A percentile compares a stretch with the other conserved stretches of the same genome.
Evolutionary conservation across 352 stramenopile species (phyloP).

Genomic region (Globisporangium spinosum): DNA sequence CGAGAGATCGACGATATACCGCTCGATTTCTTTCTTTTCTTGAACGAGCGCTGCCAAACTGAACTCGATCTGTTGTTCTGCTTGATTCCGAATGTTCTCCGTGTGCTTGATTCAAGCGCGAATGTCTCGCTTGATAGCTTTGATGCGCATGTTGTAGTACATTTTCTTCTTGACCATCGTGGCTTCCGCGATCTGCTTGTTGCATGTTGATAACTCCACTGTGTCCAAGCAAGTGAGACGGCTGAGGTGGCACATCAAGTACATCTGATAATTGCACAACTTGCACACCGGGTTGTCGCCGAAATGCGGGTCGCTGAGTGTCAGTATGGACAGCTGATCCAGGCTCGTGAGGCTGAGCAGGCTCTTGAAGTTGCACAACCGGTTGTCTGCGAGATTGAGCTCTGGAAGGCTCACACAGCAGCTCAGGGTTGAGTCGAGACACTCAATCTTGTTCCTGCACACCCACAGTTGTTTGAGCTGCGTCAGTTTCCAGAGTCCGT

Average conservation of each 20-base stretch:
- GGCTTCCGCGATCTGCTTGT: conserved; percentile 85
- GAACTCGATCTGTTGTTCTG: conserved; percentile 46
- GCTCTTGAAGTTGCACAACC: conserved; percentile 84
- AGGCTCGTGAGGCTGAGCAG: conserved; percentile 71
- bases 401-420: conserved; percentile 52
- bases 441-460: conserved; percentile 66
- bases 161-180: conserved; percentile 94
- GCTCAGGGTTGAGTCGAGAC: conserved; percentile 64
- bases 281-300: conserved; percentile 88
- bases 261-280: conserved; percentile 93
- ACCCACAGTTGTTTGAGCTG: conserved; percentile 71
- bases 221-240: conserved; percentile 68
- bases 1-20: conserved; percentile 25
- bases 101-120: conserved; percentile 47
- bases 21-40: conserved; percentile 72
- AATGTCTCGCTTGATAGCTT: conserved; percentile 84
- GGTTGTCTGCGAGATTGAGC: conserved; percentile 87
- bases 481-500: conserved; percentile 45
- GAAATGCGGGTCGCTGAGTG: conserved; percentile 86
- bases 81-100: conserved; percentile 38
- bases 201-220: conserved; percentile 65
- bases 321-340: conserved; percentile 55
- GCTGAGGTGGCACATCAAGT: conserved; percentile 85
- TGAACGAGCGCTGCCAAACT: conserved; percentile 39
- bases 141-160: conserved; percentile 95